A percentile compares a stretch with the other conserved stretches of the same genome.
Evolutionary conservation across 129 eudicot species (phyloP).

Genomic region (Centella asiatica): DNA sequence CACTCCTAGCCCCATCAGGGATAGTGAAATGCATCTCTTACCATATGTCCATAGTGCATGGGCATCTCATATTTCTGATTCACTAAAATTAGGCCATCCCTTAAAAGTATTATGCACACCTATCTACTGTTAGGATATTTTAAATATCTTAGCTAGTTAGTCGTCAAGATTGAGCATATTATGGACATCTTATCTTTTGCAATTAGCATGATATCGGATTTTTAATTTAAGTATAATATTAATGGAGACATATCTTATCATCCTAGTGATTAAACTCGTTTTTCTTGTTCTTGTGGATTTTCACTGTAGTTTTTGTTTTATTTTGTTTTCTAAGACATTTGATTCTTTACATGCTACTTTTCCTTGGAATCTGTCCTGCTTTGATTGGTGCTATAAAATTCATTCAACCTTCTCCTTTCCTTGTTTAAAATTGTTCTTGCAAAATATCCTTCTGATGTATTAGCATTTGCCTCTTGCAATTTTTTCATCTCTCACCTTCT

Average conservation of each 20-base stretch:
- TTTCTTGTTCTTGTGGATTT: neutral
- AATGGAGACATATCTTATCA: neutral
- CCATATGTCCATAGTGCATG: no score
- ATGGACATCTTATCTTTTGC: neutral
- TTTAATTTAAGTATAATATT: neutral
- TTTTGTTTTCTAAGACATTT: neutral
- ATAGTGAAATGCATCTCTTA: no score
- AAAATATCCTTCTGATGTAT: neutral
- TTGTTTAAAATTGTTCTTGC: neutral
- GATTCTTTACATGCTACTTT: slow-evolving; percentile 19
- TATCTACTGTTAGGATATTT: no score
- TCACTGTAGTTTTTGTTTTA: neutral
- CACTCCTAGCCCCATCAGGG: no score
- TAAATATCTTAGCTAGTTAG: no score
- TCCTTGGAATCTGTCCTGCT: slow-evolving; percentile 13
- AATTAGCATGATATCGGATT: neutral
- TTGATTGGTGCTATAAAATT: neutral
- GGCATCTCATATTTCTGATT: neutral
- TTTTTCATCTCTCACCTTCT: neutral
- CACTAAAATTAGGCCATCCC: neutral
- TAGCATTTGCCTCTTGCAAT: neutral
- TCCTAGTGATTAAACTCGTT: neutral
- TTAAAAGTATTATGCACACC: neutral
- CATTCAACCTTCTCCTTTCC: slow-evolving; percentile 11
- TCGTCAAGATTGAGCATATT: neutral